phyloP scores from a whole-genome alignment of 169 alveolate species.

The Eimeria falciformis region DNA sequence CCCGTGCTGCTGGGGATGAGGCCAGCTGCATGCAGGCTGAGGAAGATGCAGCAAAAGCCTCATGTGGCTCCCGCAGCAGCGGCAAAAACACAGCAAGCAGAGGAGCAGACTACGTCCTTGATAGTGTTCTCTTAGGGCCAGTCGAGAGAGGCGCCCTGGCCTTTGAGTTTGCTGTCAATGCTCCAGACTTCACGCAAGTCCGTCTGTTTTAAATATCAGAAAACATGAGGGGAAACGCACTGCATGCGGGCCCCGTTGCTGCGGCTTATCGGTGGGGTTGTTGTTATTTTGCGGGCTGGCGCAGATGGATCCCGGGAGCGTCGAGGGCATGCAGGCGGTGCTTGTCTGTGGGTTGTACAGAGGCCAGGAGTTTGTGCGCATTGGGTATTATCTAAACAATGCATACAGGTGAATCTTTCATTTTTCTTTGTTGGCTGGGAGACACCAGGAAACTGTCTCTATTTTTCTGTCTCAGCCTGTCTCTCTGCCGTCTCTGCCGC shows the following conservation, averaged over 20 bases:
- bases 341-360: constrained; percentile 95
- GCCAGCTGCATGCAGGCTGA: constrained; percentile 29
- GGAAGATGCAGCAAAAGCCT: constrained; percentile 35
- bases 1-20: constrained; percentile 77
- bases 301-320: constrained; percentile 87
- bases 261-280: background rate
- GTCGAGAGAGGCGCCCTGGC: constrained; percentile 94
- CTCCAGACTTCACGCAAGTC: constrained; percentile 95
- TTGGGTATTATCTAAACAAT: constrained; percentile 97
- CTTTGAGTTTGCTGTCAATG: constrained; percentile 93
- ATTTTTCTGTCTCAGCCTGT: no score
- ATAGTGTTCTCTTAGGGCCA: constrained; percentile 96
- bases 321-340: constrained; percentile 98
- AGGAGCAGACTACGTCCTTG: constrained; percentile 94
- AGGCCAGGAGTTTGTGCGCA: constrained; percentile 96
- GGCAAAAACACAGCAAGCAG: constrained; percentile 34
- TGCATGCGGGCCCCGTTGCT: constrained; percentile 48
- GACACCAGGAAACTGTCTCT: background rate
- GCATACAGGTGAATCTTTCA: constrained; percentile 85
- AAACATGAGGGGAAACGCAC: background rate
- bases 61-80: constrained; percentile 28
- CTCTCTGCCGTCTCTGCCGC: no score
- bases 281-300: background rate
- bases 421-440: background rate
- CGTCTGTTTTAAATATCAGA: constrained; percentile 25